Base-by-base conservation (phyloP, 176 grass and related monocot species). In the Pontederia paniculata region DNA sequence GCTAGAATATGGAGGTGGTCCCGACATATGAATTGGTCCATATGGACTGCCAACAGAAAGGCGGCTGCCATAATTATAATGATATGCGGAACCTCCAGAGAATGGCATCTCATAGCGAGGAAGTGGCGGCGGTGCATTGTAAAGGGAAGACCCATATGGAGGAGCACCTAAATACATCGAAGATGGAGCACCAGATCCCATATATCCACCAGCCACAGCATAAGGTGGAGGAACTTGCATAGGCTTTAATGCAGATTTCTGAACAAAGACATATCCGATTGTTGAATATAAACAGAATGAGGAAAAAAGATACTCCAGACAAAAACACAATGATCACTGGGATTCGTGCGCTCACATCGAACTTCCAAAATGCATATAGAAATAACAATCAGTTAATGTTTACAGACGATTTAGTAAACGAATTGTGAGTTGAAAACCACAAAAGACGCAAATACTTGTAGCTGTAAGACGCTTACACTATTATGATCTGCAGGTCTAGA, bases 21-120 rank as follows among this genome's bases (percentile, higher is more conserved):
- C 88, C 0, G 81, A 48, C 63, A 89, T 74, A 53, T 82, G 88
- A 45, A 83, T 58, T 1, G 83, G 74, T 2, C 73, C 76, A 28
- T 94, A 94, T 13, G 83, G 88, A 23, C 83, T 88, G 10, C 88
- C 83, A 55, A 94, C 67, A 1, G 79, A 78, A 53, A 94, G 47
- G 23, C 74, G 88, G 0, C 70, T 72, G 4, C 76, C 62, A 17
- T 94, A 94, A 28, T 83, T 73, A 80, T 94, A 94, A 4, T 62
- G 73, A 73, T 86, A 83, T 6, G 74, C 73, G 57, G 88, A 85
- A 57, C 76, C 83, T 45, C 83, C 83, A 69, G 83, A 72, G 65
- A 75, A 86, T 44, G 88, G 76, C 16, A 93, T 70, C 4, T 79
- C 74, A 54, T 81, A 87, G 0, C 65, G 80, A 1, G 77, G 70